Evolutionary conservation across 2,329 filamentous ascomycete genomes (phyloP), one percentile per base, ranked within the genome.

Genomic region (Apiospora sp.): DNA sequence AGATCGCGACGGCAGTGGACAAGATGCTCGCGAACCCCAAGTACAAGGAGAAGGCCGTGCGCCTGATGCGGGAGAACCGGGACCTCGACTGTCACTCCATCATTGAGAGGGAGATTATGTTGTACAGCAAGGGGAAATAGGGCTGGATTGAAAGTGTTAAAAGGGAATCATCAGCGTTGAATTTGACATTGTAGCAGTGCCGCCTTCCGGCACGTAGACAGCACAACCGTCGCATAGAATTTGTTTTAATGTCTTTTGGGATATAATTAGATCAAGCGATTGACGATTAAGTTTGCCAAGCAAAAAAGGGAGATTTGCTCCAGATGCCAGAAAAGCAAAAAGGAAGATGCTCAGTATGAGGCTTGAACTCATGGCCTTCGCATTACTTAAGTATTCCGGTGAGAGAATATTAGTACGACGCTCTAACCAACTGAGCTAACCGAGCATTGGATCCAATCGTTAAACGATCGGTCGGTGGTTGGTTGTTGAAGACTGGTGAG

Each of bases 21-120:
- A 72, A 68, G 54, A 58, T 77, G 19, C 68, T 76, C 3, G 34
- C 5, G 0, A 67, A 75, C 8, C 67, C 70, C 0, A 43, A 30
- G 16, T 77, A 72, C 70, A 75, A 74, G 68, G 12, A 22, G 7
- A 58, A 68, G 13, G 74, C 80, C 3, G 67, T 77, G 46, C 75
- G 81, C 69, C 74, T 84, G 22, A 76, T 75, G 68, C 67, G 72
- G 44, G 82, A 84, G 74, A 84, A 83, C 68, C 78, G 77, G 19
- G 74, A 76, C 24, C 24, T 77, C 69, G 72, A 76, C n/a, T 75
- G 74, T 51, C 72, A 80, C 27, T 72, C 76, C 0, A 72, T 74
- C 22, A 74, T 76, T 37, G 74, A 75, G 67, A 71, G 70, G 37
- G 71, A 75, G 58, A 78, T n/a, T 77, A 76, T 82, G 81, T 64